Base-by-base conservation (phyloP, 2,329 filamentous ascomycete species). In the Aaosphaeria arxii region DNA sequence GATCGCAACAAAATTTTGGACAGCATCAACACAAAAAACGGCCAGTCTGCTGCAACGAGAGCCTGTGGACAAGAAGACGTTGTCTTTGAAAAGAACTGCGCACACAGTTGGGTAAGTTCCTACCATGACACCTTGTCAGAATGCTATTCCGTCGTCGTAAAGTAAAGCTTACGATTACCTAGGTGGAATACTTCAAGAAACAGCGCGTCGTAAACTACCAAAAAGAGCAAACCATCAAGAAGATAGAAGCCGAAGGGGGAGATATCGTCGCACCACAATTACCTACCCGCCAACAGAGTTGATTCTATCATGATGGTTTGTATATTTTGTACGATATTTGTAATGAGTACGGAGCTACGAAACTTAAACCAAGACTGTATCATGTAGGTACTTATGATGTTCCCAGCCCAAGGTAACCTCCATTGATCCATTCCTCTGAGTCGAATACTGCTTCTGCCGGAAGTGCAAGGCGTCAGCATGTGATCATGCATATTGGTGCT, bases 141-240 rank as follows among this genome's bases (percentile, higher is more conserved):
- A 30, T 29, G 29, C 36, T 5, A 57, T 46, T 39, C 46, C 42
- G 11, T 47, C 17, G 17, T 24, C 17, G 17, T 24, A 3, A 24
- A 24, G 17, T 24, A 24, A 28, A 58, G 46, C 45, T 46, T 40
- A 46, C 11, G 9, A 36, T 30, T 7, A 13, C 45, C 42, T 60
- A 94, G 89, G 88, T 96, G 52, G 90, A 91, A 73, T 97, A 99
- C 73, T 99, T 99, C 75, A 96, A 97, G 78, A 91, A 96, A 73
- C 88, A 91, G 74, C 81, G 94, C 62, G 89, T 97, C 33, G 92
- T 95, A 74, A 94, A 99, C 60, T 81, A 88, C 64, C 88, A 95
- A 61, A 90, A 92, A 72, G 86, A 88, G 64, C 78, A 85, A 72
- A 87, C 89, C 28, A 68, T 70, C 53, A 69, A 68, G 49, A 61